These are phyloP conservation scores for Paramecium octaurelia DNA, from an alignment of 73 alveolate genomes.

Conservation along the genomic window DNA sequence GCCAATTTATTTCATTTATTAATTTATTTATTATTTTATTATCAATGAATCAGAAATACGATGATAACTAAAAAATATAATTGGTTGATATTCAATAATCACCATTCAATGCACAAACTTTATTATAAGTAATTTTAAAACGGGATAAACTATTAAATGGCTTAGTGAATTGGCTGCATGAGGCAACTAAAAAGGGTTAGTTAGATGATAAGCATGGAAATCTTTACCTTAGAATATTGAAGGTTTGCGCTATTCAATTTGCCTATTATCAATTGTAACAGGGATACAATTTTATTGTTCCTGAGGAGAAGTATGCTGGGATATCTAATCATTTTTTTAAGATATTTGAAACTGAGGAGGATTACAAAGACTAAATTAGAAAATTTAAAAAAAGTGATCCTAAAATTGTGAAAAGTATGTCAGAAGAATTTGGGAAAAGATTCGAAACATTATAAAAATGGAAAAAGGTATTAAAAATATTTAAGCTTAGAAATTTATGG, in stretches of 20 bases:
- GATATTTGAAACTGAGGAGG: background rate
- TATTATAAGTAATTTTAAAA: background rate
- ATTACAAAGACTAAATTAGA: background rate
- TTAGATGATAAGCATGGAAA: background rate
- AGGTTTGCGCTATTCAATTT: background rate
- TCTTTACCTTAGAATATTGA: background rate
- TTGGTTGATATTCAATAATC: background rate
- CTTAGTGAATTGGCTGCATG: background rate
- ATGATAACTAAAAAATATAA: background rate
- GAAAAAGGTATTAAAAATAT: background rate
- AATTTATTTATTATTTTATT: no score
- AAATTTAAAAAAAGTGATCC: background rate
- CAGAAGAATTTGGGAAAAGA: background rate
- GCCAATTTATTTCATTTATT: background rate
- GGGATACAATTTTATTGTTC: background rate
- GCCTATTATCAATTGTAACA: background rate
- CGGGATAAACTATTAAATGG: background rate
- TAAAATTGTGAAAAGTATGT: background rate
- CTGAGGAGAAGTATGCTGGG: background rate
- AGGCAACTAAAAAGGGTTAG: background rate
- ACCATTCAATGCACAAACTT: background rate
- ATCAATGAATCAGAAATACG: background rate
- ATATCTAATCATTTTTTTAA: background rate
- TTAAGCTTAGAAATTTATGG: background rate
- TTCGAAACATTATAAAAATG: background rate